Evolutionary conservation across 2,329 filamentous ascomycete genomes (phyloP), one percentile per base, ranked within the genome.

Genomic region (Fusarium brachygibbosum): DNA sequence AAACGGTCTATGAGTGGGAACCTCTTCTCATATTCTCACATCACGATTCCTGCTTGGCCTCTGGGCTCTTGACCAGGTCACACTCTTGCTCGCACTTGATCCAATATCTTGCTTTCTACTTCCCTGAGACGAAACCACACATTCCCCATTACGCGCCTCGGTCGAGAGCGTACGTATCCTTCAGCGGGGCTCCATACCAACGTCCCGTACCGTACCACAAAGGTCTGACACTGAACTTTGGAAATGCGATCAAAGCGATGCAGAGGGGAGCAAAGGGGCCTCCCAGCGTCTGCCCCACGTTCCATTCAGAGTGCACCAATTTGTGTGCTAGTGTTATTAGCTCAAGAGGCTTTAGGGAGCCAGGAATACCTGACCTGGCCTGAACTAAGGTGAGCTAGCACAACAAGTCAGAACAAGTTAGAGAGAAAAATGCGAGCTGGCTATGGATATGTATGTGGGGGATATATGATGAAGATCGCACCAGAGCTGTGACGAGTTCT

Each of bases 161-260:
- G 25, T 37, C 13, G n/a, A 35, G 16, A 23, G 17, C 38, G n/a
- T 42, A 37, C 49, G 50, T 34, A 38, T 56, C 42, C 28, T 17
- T 37, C 58, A 44, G 37, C 49, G 53, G 58, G 58, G 44, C 38
- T 60, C 13, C 55, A 61, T 64, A 64, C 52, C 44, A 52, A 50
- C 19, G 48, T 48, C 25, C 34, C 21, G 25, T 62, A 12, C 37
- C 13, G 34, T 48, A 51, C 25, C 19, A 57, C 29, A 44, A 37
- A 31, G 17, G 16, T 37, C 32, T 34, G 29, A 35, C 31, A 9
- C n/a, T 38, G 31, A 48, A 42, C 19, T 31, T 19, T 46, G 21
- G 19, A 49, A 29, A 46, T 42, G 53, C 31, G 35, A 64, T 29
- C 17, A 50, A 35, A 38, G 35, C 12, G 31, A 38, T 28, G 25